Percentiles rank a stretch among this genome's conserved stretches.
These are phyloP conservation scores for Hamigera avellanea DNA, from an alignment of 495 filamentous ascomycete genomes.

Conservation along the genomic window DNA sequence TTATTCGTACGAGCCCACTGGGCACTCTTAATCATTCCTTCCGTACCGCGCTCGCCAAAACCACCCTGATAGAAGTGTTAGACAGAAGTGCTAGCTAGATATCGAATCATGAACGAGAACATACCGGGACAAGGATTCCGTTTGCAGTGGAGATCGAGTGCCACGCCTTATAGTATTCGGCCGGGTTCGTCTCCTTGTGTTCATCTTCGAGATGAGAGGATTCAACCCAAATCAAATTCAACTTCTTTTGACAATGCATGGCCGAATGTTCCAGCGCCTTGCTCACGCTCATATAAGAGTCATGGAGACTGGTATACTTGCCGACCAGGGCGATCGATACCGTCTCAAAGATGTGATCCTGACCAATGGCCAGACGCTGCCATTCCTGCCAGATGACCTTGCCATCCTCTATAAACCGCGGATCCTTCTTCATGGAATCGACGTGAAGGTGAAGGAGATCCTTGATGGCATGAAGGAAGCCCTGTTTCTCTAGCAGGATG, in stretches of 20 bases:
- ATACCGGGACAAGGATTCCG: conserved; percentile 38
- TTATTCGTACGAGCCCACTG: conserved; percentile 76
- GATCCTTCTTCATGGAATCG: conserved; percentile 19
- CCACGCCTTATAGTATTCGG: conserved; percentile 84
- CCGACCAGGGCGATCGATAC: conserved; percentile 84
- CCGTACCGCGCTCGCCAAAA: conserved; percentile 70
- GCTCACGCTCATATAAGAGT: conserved; percentile 70
- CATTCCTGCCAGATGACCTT: conserved; percentile 59
- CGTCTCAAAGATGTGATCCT: conserved; percentile 48
- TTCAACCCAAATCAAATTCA: conserved; percentile 76
- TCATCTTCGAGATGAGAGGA: conserved; percentile 66
- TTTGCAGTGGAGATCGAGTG: conserved; percentile 58
- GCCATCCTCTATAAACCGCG: conserved; percentile 44
- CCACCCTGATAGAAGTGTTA: conserved; percentile 48
- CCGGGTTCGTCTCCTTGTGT: conserved; percentile 44
- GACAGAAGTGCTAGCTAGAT: not conserved
- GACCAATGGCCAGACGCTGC: conserved; percentile 52
- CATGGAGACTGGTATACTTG: conserved; percentile 76
- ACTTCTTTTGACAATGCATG: conserved; percentile 73
- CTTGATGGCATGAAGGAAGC: conserved; percentile 50
- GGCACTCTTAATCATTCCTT: conserved; percentile 79
- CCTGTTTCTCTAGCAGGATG: conserved; percentile 72
- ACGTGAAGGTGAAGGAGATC: conserved; percentile 44
- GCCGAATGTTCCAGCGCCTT: conserved; percentile 85
- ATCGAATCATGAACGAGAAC: conserved; percentile 1